phyloP scores from a whole-genome alignment of 1,284 basidiomycete genomes.

The Ceratobasidium sp. region DNA sequence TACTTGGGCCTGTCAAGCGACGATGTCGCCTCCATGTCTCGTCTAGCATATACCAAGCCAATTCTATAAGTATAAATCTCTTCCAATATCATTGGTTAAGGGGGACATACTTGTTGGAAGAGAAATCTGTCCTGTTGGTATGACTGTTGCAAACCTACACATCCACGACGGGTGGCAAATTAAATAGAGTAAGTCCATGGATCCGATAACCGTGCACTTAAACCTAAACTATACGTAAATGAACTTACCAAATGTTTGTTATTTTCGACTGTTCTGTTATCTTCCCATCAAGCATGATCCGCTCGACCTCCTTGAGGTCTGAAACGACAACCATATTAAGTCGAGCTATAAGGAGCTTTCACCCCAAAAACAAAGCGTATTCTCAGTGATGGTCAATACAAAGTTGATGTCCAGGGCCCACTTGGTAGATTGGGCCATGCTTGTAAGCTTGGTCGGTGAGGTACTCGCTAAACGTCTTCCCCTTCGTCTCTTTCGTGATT shows the following conservation, averaged over 20 bases:
- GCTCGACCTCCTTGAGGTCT: constrained; percentile 20
- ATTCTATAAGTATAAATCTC: not conserved
- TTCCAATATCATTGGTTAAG: not conserved
- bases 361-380: not conserved
- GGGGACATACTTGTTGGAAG: constrained; percentile 17
- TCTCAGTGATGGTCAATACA: not conserved
- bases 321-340: constrained; percentile 15
- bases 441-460: not conserved
- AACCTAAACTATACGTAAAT: not conserved
- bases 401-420: not conserved
- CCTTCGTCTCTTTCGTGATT: not conserved
- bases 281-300: not conserved
- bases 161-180: not conserved
- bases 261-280: constrained; percentile 15
- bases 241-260: constrained; percentile 12
- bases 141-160: constrained; percentile 16
- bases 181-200: not conserved
- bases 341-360: constrained; percentile 12
- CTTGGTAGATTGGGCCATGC: constrained; percentile 21
- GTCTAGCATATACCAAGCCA: not conserved
- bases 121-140: constrained; percentile 19
- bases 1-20: constrained; percentile 24
- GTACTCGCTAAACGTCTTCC: constrained; percentile 17
- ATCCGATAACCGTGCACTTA: not conserved
- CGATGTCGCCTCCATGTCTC: constrained; percentile 34